Evolutionary conservation across 345 rosid species (phyloP).

Genomic region (Nephelium lappaceum): DNA sequence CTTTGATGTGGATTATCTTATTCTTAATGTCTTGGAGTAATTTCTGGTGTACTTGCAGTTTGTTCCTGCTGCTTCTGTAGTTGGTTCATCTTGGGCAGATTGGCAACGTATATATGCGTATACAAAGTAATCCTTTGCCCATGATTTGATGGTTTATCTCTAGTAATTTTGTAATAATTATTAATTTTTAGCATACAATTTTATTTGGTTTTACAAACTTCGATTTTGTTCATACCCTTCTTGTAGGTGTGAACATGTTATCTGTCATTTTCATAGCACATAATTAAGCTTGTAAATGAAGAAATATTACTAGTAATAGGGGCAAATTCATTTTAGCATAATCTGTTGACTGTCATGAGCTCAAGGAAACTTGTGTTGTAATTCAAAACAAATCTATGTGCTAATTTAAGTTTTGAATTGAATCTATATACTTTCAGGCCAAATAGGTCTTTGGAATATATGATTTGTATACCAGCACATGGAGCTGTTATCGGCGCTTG

Average conservation of each 20-base stretch:
- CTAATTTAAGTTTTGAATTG: slow-evolving; percentile 20
- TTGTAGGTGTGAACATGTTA: neutral
- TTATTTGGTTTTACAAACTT: neutral
- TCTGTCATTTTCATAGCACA: too few relatives aligned
- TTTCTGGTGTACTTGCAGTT: slow-evolving; percentile 42
- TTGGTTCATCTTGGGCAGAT: slow-evolving; percentile 74
- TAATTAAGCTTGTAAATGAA: neutral
- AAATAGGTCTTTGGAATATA: slow-evolving; percentile 53
- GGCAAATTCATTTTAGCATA: neutral
- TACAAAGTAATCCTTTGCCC: slow-evolving; percentile 50
- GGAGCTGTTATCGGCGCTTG: slow-evolving; percentile 88
- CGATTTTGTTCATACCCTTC: neutral
- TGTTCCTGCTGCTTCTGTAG: slow-evolving; percentile 73
- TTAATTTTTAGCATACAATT: neutral
- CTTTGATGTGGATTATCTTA: neutral
- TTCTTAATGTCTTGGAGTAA: neutral
- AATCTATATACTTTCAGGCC: slow-evolving; percentile 45
- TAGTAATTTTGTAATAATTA: neutral
- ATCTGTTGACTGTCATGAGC: neutral
- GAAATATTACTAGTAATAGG: neutral
- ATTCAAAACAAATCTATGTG: neutral
- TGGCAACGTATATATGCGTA: slow-evolving; percentile 69
- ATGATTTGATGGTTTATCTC: neutral
- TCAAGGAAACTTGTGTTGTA: neutral
- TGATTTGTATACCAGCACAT: slow-evolving; percentile 76